phyloP scores from a whole-genome alignment of 768 basidiomycete species.

The Mycena amicta region DNA sequence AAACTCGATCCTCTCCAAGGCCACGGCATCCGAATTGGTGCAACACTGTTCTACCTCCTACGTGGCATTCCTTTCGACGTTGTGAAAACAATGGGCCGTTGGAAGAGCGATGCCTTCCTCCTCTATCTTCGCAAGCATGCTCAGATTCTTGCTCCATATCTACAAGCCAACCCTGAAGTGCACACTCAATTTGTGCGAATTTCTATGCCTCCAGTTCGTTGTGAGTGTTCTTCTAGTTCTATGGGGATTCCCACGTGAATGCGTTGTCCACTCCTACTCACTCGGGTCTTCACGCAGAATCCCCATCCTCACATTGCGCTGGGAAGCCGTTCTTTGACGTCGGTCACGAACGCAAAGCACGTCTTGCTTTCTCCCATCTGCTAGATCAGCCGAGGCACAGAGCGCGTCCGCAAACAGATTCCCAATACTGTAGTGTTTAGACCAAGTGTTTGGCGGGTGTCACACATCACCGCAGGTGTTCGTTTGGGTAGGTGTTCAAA shows the following conservation, averaged over 20 bases:
- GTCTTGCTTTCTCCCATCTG: no score
- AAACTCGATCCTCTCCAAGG: constrained; percentile 21
- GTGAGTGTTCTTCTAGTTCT: constrained; percentile 14
- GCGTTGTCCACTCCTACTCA: constrained; percentile 17
- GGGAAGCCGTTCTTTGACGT: no score
- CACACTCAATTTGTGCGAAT: constrained; percentile 8
- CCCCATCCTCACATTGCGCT: background rate
- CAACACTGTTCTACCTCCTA: constrained; percentile 30
- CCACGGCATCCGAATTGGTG: constrained; percentile 34
- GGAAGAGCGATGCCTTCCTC: constrained; percentile 33
- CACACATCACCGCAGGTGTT: no score
- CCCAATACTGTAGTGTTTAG: no score
- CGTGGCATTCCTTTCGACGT: constrained; percentile 30
- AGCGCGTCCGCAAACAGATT: no score
- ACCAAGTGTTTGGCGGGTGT: no score
- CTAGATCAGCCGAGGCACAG: no score
- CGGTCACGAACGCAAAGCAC: no score
- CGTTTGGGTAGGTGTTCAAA: no score
- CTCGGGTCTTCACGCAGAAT: constrained; percentile 3
- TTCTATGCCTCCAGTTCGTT: constrained; percentile 16
- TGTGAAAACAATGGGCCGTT: constrained; percentile 34
- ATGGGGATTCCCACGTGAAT: constrained; percentile 12
- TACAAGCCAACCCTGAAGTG: constrained; percentile 24
- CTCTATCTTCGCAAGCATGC: constrained; percentile 34
- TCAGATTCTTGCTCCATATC: constrained; percentile 28